These are phyloP conservation scores for Postia placenta DNA, from an alignment of 768 basidiomycete genomes.

Conservation along the genomic window DNA sequence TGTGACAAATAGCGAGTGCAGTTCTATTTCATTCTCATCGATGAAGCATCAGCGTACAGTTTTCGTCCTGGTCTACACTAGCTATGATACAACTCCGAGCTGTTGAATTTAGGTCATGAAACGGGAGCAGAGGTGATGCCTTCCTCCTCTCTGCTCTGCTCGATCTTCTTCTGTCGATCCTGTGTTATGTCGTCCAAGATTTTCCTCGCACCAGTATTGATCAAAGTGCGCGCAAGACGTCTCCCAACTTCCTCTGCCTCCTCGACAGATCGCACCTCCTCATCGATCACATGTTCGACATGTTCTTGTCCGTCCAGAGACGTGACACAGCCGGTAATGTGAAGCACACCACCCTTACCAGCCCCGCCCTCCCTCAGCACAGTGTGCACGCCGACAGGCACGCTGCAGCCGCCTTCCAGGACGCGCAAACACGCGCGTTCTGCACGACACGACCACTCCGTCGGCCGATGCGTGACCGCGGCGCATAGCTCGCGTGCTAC, in stretches of 20 bases:
- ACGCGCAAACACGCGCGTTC: conserved; percentile 87
- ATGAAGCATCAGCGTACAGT: too few relatives aligned
- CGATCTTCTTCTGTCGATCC: conserved; percentile 40
- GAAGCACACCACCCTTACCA: conserved; percentile 31
- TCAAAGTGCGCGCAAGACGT: conserved; percentile 56
- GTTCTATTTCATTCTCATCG: too few relatives aligned
- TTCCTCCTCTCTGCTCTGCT: conserved; percentile 16
- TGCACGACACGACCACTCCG: conserved; percentile 70
- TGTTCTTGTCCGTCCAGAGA: conserved; percentile 68
- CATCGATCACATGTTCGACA: conserved; percentile 57
- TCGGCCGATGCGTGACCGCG: conserved; percentile 68
- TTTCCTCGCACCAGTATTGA: conserved; percentile 64
- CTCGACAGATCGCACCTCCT: conserved; percentile 41
- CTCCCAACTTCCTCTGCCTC: conserved; percentile 70
- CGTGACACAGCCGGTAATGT: conserved; percentile 79
- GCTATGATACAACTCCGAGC: not conserved
- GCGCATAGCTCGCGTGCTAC: conserved; percentile 58
- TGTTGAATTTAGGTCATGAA: not conserved
- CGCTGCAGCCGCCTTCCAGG: conserved; percentile 95
- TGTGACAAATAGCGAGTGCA: too few relatives aligned
- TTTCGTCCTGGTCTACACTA: not conserved
- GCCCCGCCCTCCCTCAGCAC: conserved; percentile 33
- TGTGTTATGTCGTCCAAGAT: conserved; percentile 82
- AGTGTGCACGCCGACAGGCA: conserved; percentile 83
- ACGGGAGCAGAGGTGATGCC: not conserved